Conservation (phyloP, 345 rosid species). For the Eucalyptus marginata region DNA sequence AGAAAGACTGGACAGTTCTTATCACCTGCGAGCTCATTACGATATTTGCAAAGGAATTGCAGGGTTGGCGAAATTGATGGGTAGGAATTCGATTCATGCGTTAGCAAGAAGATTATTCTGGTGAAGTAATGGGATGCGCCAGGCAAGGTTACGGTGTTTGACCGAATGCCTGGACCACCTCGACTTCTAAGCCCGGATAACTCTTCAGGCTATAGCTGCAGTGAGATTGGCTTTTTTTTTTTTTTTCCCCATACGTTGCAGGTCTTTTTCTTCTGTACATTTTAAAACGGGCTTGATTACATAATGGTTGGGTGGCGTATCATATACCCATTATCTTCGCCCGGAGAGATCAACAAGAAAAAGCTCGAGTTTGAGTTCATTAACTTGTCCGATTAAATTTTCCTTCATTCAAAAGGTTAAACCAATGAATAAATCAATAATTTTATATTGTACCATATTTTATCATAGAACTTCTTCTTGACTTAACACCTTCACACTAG, state of each 20-base stretch:
- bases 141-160: background rate
- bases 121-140: background rate
- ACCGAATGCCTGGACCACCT: slow-evolving; percentile 22
- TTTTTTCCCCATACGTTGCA: background rate
- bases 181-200: background rate
- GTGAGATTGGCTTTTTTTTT: background rate
- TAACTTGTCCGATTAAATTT: background rate
- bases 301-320: background rate
- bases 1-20: background rate
- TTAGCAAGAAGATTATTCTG: background rate
- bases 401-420: background rate
- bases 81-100: background rate
- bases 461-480: background rate
- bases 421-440: background rate
- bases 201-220: background rate
- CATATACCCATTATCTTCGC: background rate
- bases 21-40: background rate
- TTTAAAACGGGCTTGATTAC: background rate
- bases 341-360: background rate
- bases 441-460: background rate
- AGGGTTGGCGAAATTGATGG: background rate
- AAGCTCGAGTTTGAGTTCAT: background rate
- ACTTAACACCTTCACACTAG: background rate
- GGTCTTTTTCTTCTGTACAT: background rate
- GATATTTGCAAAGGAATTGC: background rate